Evolutionary conservation across 2,329 filamentous ascomycete genomes (phyloP), one percentile per base, ranked within the genome.

Genomic region (Reticulascus tulasneorum): DNA sequence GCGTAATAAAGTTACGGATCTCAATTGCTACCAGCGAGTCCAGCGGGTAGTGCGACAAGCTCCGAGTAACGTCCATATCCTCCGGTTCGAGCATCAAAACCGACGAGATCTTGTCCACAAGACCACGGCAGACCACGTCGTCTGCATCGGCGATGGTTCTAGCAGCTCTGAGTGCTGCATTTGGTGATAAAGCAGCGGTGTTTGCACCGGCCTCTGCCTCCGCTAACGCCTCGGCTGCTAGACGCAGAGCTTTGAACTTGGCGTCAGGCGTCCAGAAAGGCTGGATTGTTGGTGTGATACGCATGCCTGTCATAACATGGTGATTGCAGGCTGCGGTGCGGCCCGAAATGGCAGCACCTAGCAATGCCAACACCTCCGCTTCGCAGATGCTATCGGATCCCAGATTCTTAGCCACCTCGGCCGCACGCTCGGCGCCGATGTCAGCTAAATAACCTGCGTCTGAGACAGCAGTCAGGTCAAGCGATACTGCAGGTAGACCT

Each of bases 221-320:
- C 8, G 63, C 58, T 1, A 59, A 61, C 7, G 54, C 56, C 28
- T 65, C 60, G 4, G 63, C 58, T 0, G 59, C 55, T 40, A 65
- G 53, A 10, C 65, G 64, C 18, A 78, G 60, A 21, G 65, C 59
- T 37, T 67, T 66, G 55, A 77, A 77, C 50, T 74, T 77, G 35
- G 67, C 69, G 31, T 79, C 75, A 3, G 62, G 51, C 4, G 65
- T 66, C 66, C 73, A 79, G 57, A 75, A 78, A 0, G 71, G 72
- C 32, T 66, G 54, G 46, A 63, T 56, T 4, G 56, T 55, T 6
- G 63, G 60, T 16, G 63, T 68, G 42, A 77, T 67, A 35, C 66
- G 62, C 51, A 78, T 65, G 3, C 75, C 75, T 0, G 73, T 77
- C 42, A 78, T 72, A 23, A 64, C 66, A 47, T 78, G 73, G 26